Evolutionary conservation across 1,284 basidiomycete genomes (phyloP).

Genomic region (Neolentinus lepideus): DNA sequence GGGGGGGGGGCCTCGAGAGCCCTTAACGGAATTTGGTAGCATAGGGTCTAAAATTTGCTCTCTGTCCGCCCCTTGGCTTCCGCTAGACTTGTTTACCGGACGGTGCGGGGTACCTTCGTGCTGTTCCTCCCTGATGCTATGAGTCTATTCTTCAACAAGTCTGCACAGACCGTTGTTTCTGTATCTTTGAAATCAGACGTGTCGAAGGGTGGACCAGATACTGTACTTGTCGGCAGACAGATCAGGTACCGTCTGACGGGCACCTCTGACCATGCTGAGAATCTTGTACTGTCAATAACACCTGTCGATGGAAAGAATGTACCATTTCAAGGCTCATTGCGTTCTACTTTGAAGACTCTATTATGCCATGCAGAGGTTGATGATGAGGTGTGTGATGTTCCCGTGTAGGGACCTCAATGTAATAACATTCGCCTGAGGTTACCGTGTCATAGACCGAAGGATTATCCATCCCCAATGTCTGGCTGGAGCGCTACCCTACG

Average conservation of each 20-base stretch:
- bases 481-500: not conserved
- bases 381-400: slow-evolving; percentile 7
- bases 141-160: not conserved
- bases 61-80: too few relatives aligned
- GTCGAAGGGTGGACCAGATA: not conserved
- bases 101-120: too few relatives aligned
- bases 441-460: not conserved
- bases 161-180: not conserved
- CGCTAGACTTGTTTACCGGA: too few relatives aligned
- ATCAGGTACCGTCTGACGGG: slow-evolving; percentile 1
- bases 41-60: too few relatives aligned
- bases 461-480: not conserved
- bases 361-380: slow-evolving; percentile 3
- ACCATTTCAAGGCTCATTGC: not conserved
- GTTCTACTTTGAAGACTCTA: not conserved
- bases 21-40: too few relatives aligned
- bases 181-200: not conserved
- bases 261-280: not conserved
- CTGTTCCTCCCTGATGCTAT: not conserved
- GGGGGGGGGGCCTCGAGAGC: too few relatives aligned
- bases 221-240: slow-evolving; percentile 3
- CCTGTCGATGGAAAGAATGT: not conserved
- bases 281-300: not conserved
- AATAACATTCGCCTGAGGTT: not conserved
- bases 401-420: not conserved